phyloP scores from a whole-genome alignment of 176 grass and related monocot species.

The Luzula sylvatica region DNA sequence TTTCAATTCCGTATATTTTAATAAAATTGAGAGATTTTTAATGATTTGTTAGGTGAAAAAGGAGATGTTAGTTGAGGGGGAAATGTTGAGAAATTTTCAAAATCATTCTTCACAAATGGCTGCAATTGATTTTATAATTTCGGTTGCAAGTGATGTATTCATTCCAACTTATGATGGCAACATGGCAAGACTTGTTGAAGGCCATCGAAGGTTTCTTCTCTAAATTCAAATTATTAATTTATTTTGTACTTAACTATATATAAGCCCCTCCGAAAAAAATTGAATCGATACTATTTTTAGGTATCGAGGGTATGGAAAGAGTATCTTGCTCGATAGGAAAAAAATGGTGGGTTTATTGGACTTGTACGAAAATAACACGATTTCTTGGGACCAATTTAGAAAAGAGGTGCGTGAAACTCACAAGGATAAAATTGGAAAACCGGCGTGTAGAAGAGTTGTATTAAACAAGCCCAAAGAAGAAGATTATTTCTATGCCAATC shows the following conservation, averaged over 20 bases:
- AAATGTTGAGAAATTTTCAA: constrained; percentile 60
- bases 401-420: constrained; percentile 39
- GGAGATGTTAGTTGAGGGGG: constrained; percentile 63
- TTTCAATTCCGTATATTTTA: too few relatives aligned
- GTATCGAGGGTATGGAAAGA: constrained; percentile 60
- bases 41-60: constrained; percentile 67
- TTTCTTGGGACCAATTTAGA: constrained; percentile 63
- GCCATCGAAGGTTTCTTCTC: constrained; percentile 86
- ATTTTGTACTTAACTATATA: constrained; percentile 4
- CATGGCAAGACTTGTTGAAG: constrained; percentile 90
- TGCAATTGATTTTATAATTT: constrained; percentile 92
- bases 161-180: constrained; percentile 89
- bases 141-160: constrained; percentile 75
- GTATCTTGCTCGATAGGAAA: constrained; percentile 50
- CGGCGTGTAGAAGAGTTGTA: constrained; percentile 55
- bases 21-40: too few relatives aligned
- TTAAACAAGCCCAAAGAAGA: constrained; percentile 78
- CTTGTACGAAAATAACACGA: constrained; percentile 49
- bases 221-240: constrained; percentile 10
- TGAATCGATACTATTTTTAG: constrained; percentile 32
- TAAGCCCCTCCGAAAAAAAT: neutral
- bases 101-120: constrained; percentile 99
- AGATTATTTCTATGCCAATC: constrained; percentile 95
- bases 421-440: constrained; percentile 35
- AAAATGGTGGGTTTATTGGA: constrained; percentile 64